Percentiles rank a stretch among this genome's conserved stretches.
Conservation (phyloP, 2,329 filamentous ascomycete species). For the Beauveria sp. region DNA sequence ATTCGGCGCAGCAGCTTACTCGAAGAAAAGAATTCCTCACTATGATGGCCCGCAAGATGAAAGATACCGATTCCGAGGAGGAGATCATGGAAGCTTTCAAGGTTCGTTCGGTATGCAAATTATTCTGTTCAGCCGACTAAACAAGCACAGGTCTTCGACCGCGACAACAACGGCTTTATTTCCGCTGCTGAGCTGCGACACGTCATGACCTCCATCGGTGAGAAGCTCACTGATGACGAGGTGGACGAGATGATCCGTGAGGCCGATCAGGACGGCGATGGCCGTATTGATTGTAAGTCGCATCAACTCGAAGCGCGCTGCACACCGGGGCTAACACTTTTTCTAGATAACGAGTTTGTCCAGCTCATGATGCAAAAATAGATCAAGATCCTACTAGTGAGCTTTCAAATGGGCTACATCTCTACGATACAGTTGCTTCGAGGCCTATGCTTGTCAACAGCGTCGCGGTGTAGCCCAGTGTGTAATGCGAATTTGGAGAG, state of each 20-base stretch:
- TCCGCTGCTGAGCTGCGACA: conserved; percentile 81
- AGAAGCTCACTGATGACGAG: conserved; percentile 86
- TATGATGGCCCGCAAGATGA: conserved; percentile 94
- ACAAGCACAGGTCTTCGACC: conserved; percentile 60
- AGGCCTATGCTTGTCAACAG: background rate
- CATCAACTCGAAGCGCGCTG: background rate
- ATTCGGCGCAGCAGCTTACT: background rate
- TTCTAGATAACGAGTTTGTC: conserved; percentile 79
- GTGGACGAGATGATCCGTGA: conserved; percentile 92
- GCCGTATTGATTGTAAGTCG: conserved; percentile 74
- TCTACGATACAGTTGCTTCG: background rate
- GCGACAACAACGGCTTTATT: conserved; percentile 88
- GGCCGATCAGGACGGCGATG: conserved; percentile 83
- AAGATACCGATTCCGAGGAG: conserved; percentile 86
- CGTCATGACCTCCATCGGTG: conserved; percentile 87
- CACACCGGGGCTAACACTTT: background rate
- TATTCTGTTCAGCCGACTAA: background rate
- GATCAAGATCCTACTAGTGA: conserved; percentile 16
- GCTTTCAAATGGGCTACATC: background rate
- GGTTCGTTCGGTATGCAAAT: conserved; percentile 34
- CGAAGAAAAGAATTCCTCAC: conserved; percentile 65
- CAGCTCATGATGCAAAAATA: conserved; percentile 97
- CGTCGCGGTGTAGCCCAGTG: background rate
- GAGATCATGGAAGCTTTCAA: conserved; percentile 88
- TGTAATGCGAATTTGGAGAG: background rate